Evolutionary conservation across 2,329 filamentous ascomycete species (phyloP).

Genomic region (Botrytis galanthina): DNA sequence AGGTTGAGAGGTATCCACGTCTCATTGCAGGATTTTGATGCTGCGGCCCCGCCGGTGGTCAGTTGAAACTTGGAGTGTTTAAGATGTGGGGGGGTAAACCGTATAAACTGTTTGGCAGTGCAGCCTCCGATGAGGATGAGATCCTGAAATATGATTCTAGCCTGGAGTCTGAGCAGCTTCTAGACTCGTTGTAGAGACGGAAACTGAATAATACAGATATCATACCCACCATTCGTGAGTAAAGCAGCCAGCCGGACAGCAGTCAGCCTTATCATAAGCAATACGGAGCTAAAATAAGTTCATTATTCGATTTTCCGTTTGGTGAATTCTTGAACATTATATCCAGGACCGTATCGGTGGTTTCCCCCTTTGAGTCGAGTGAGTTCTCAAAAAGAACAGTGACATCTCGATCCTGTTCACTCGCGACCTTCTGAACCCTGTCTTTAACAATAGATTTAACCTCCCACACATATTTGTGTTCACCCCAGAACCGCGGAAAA

Average conservation of each 20-base stretch:
- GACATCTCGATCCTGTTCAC: neutral
- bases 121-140: neutral
- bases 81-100: neutral
- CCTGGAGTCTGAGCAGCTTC: accelerated
- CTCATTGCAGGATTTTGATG: neutral
- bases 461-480: accelerated
- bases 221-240: no score
- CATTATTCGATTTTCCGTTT: neutral
- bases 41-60: no score
- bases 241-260: neutral
- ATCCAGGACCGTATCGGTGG: neutral
- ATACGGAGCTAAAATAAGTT: neutral
- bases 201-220: neutral
- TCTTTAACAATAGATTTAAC: neutral
- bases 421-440: neutral
- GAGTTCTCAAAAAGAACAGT: neutral
- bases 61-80: neutral
- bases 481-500: neutral
- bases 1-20: neutral
- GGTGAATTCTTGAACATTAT: neutral
- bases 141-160: neutral
- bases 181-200: accelerated
- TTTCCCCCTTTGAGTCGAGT: neutral
- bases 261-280: neutral
- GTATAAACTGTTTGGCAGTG: neutral